These are phyloP conservation scores for Cercospora brassicicola DNA, from an alignment of 2,329 filamentous ascomycete genomes.

Conservation along the genomic window DNA sequence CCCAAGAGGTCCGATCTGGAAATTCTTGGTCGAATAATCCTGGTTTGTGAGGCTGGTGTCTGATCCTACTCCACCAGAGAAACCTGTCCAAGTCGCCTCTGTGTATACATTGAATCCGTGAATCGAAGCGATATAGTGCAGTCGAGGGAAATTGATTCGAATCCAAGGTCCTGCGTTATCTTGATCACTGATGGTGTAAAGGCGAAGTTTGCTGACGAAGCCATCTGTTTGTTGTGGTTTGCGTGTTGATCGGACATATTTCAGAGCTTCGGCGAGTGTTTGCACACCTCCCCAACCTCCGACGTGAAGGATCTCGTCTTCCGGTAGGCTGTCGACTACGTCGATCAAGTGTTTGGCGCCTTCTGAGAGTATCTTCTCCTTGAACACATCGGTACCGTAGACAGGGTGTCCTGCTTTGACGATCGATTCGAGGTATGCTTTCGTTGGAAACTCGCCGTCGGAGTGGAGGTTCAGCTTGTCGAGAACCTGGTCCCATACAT, in stretches of 20 bases:
- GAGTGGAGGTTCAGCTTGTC: constrained; percentile 50
- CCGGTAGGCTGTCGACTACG: background rate
- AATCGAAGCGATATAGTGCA: constrained; percentile 58
- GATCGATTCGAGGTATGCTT: constrained; percentile 17
- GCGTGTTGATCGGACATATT: constrained; percentile 40
- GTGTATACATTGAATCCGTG: constrained; percentile 60
- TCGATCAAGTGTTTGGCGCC: constrained; percentile 14
- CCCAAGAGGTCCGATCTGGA: constrained; percentile 54
- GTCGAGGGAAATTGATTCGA: constrained; percentile 53
- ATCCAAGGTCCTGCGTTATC: constrained; percentile 61
- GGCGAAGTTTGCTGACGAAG: constrained; percentile 48
- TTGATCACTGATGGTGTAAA: constrained; percentile 61
- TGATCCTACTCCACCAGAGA: constrained; percentile 44
- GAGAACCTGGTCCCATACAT: constrained; percentile 34
- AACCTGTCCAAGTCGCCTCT: constrained; percentile 58
- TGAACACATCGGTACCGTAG: constrained; percentile 13
- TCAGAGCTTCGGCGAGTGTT: constrained; percentile 52
- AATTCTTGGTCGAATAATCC: constrained; percentile 52
- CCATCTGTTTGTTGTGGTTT: constrained; percentile 36
- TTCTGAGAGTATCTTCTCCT: background rate
- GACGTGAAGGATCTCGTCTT: constrained; percentile 45
- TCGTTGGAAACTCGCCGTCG: constrained; percentile 29
- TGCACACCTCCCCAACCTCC: constrained; percentile 54
- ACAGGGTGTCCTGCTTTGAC: constrained; percentile 10
- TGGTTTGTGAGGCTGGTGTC: constrained; percentile 33